These are phyloP conservation scores for Nematocida ironsii DNA, from an alignment of 371 early-diverging fungal genomes.

Conservation along the genomic window DNA sequence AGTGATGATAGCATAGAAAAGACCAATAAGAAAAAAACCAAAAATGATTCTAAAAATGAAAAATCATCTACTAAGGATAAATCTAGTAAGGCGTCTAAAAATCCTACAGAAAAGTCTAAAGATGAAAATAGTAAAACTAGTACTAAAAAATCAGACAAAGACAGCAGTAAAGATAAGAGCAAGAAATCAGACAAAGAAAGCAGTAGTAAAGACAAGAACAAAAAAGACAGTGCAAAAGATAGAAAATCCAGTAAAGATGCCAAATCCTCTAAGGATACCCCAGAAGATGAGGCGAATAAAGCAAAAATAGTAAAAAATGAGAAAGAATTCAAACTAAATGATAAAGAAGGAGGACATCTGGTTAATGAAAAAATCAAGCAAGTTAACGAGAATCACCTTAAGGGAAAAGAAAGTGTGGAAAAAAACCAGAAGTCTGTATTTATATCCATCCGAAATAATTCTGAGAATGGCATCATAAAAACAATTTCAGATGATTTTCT, in stretches of 20 bases:
- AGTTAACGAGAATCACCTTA: neutral
- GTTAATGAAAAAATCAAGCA: slow-evolving; percentile 11
- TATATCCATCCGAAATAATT: slow-evolving; percentile 2
- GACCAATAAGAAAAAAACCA: no score
- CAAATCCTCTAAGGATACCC: neutral
- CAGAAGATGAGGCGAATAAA: neutral
- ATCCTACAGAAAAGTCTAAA: neutral
- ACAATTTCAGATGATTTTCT: slow-evolving; percentile 4
- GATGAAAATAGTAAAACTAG: slow-evolving; percentile 18
- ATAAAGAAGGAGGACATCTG: neutral
- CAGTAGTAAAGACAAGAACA: neutral
- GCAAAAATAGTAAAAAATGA: slow-evolving; percentile 1
- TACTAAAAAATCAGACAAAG: neutral
- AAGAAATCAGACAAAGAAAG: neutral
- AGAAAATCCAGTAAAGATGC: slow-evolving; percentile 4
- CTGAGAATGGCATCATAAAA: neutral
- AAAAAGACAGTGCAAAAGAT: neutral
- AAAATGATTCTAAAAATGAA: no score
- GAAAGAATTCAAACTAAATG: neutral
- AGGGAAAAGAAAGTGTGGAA: slow-evolving; percentile 9
- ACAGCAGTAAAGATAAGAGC: neutral
- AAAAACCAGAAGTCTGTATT: neutral
- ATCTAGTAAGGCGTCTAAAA: neutral
- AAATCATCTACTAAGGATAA: neutral
- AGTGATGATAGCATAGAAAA: no score